phyloP scores from a whole-genome alignment of 345 rosid genomes.

The Eucalyptus shirleyi region DNA sequence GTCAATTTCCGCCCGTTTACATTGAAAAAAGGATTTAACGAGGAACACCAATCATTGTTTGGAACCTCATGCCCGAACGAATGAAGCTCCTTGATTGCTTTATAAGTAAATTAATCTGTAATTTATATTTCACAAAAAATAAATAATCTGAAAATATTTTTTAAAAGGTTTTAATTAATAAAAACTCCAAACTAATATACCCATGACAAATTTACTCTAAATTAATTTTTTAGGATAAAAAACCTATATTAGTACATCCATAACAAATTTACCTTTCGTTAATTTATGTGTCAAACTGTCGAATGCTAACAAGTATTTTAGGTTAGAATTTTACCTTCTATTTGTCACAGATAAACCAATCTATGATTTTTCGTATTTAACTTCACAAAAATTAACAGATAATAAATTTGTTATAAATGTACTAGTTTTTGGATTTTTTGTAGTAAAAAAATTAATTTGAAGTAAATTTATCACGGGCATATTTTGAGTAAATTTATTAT shows the following conservation, averaged over 20 bases:
- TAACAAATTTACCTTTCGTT: too few species aligned
- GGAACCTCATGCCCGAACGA: not conserved
- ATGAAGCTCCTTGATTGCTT: not conserved
- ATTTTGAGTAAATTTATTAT: too few species aligned
- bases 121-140: not conserved
- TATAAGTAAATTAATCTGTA: too few species aligned
- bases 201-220: accelerated
- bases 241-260: accelerated
- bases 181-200: too few species aligned
- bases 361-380: accelerated
- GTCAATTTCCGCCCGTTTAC: not conserved
- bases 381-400: accelerated
- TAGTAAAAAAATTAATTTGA: too few species aligned
- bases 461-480: accelerated
- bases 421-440: accelerated
- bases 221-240: too few species aligned
- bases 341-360: accelerated
- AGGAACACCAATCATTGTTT: not conserved
- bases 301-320: accelerated
- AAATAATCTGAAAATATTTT: too few species aligned
- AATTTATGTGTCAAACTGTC: too few species aligned
- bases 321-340: accelerated
- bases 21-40: not conserved
- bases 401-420: too few species aligned
- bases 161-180: too few species aligned